Evolutionary conservation across 192 early-diverging fungal species (phyloP), one percentile per base, ranked within the genome.

Genomic region (Dissophora globulifera): DNA sequence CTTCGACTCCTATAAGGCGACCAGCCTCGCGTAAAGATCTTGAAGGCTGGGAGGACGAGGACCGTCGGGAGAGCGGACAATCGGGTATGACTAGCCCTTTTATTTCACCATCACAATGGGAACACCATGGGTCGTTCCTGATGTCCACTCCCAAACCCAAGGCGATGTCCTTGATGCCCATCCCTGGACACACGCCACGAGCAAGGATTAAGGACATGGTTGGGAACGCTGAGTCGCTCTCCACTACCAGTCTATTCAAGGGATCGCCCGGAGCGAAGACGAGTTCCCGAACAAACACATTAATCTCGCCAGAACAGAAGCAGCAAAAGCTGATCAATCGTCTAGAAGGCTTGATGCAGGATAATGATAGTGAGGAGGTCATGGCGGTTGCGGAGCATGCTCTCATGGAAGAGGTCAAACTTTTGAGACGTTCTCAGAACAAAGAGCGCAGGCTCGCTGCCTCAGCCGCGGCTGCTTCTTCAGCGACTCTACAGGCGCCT

Each of bases 31-130:
- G 47, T 20, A 10, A 20, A 47, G 69, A 71, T 27, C 30, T 62
- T 62, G 69, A 71, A 50, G 69, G 52, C 38, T 71, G 69, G 69
- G 69, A 71, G 20, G 69, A 71, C 25, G 69, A 71, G 30, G 69
- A 71, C 3, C 59, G 50, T 22, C 43, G 58, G 12, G 59, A 30
- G 22, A 71, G 69, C 25, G 10, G n/a, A 4, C 16, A 32, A 26
- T 46, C 56, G 1, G 40, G 48, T 7, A 9, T 59, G 1, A 33
- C 66, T 4, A 69, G 58, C 20, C 67, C 67, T 1, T 69, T 69
- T 29, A 15, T 69, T 17, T 58, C 58, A 15, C 67, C 67, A 1
- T 61, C 67, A 7, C 49, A 69, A 42, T 69, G 67, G 67, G 33
- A 33, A n/a, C 19, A 53, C 15, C 50, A 69, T 32, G 67, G 29